A percentile compares a stretch with the other conserved stretches of the same genome.
These are phyloP conservation scores for Phytophthora melonis DNA, from an alignment of 352 stramenopile species.

Conservation along the genomic window DNA sequence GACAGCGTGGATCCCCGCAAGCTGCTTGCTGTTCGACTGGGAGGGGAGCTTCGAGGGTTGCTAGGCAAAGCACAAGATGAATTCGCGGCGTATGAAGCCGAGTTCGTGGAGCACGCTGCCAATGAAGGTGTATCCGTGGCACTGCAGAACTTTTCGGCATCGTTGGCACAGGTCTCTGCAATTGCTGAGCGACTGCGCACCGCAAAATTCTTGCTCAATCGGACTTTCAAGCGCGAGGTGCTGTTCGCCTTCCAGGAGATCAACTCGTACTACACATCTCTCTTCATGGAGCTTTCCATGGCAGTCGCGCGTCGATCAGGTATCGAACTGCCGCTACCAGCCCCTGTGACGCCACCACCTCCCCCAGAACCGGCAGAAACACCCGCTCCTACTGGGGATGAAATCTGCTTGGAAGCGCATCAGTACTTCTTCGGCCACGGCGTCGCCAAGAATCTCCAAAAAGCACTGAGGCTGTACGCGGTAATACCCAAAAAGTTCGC, in stretches of 20 bases:
- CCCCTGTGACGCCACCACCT: slow-evolving; percentile 31
- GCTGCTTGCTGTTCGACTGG: slow-evolving; percentile 66
- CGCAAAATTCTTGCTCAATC: slow-evolving; percentile 81
- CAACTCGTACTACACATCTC: slow-evolving; percentile 85
- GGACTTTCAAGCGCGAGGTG: slow-evolving; percentile 78
- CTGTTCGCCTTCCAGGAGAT: slow-evolving; percentile 88
- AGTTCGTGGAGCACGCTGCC: slow-evolving; percentile 64
- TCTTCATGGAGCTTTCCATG: slow-evolving; percentile 88
- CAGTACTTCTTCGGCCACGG: slow-evolving; percentile 74
- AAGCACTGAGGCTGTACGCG: slow-evolving; percentile 66
- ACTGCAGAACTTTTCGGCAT: slow-evolving; percentile 81
- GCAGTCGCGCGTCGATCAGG: slow-evolving; percentile 63
- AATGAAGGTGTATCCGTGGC: slow-evolving; percentile 71
- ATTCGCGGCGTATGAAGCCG: slow-evolving; percentile 65
- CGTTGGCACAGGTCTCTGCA: slow-evolving; percentile 59
- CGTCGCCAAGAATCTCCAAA: slow-evolving; percentile 40
- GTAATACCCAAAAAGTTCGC: slow-evolving; percentile 25
- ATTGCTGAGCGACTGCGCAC: slow-evolving; percentile 65
- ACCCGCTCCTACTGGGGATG: slow-evolving; percentile 18
- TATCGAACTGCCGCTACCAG: slow-evolving; percentile 60
- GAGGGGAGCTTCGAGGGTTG: slow-evolving; percentile 76
- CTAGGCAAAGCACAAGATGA: slow-evolving; percentile 86
- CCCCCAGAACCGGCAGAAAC: slow-evolving; percentile 21
- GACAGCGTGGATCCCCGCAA: slow-evolving; percentile 75
- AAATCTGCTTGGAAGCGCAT: slow-evolving; percentile 70